Percentiles rank a stretch among this genome's conserved stretches.
These are phyloP conservation scores for Entophlyctis luteolus DNA, from an alignment of 192 early-diverging fungal genomes.

Conservation along the genomic window DNA sequence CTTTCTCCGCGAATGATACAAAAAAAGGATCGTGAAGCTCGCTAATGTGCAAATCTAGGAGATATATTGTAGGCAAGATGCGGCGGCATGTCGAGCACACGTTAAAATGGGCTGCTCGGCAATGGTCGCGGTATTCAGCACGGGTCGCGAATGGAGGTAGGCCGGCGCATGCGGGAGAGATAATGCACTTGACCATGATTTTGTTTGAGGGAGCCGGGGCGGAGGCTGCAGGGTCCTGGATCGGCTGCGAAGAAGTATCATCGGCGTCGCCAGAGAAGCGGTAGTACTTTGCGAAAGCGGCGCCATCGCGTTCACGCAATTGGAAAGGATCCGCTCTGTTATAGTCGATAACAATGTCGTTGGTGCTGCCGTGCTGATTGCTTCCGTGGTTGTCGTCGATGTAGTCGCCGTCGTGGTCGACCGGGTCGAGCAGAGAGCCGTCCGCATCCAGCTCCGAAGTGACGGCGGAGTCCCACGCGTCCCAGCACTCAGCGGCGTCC, in stretches of 20 bases:
- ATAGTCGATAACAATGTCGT: background rate
- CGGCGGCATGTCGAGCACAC: constrained; percentile 2
- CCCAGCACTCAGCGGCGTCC: background rate
- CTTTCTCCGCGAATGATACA: background rate
- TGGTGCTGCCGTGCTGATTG: background rate
- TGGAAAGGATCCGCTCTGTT: too few species aligned
- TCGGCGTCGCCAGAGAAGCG: background rate
- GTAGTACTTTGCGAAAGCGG: background rate
- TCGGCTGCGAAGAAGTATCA: background rate
- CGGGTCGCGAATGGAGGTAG: constrained; percentile 1
- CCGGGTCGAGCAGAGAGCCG: background rate
- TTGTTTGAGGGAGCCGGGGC: background rate
- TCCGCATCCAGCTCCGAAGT: background rate
- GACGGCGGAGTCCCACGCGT: background rate
- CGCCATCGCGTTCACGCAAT: too few species aligned
- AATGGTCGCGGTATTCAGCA: constrained; percentile 8
- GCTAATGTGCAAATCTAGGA: constrained; percentile 7
- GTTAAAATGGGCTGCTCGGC: constrained; percentile 1
- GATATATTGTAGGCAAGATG: constrained; percentile 5
- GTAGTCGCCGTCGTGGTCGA: background rate
- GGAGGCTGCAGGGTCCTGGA: too few species aligned
- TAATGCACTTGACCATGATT: background rate
- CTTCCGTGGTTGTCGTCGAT: background rate
- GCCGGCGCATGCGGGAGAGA: background rate
- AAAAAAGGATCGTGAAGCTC: constrained; percentile 30